Percentiles rank a stretch among this genome's conserved stretches.
These are phyloP conservation scores for Lipomyces sp. DNA, from an alignment of 805 yeast genomes.

Conservation along the genomic window DNA sequence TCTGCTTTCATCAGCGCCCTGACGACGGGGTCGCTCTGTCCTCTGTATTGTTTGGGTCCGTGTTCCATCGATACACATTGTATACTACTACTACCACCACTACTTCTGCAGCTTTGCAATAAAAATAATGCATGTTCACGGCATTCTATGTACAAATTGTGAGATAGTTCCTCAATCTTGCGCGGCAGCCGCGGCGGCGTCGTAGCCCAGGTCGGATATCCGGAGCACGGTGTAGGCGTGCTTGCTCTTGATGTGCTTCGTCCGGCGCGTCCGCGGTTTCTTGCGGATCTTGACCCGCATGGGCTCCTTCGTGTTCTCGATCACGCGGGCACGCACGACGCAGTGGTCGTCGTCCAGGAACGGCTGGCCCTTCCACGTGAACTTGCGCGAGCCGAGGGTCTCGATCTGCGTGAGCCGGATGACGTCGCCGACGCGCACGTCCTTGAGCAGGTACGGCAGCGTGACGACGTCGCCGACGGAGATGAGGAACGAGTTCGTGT, in stretches of 20 bases:
- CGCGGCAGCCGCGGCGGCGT: no score
- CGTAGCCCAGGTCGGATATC: conserved; percentile 30
- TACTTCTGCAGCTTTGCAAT: neutral
- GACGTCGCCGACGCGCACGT: conserved; percentile 80
- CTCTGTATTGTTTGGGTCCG: conserved; percentile 3
- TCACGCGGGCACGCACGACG: conserved; percentile 28
- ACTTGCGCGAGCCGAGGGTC: conserved; percentile 81
- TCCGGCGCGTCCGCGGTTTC: conserved; percentile 27
- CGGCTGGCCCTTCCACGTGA: conserved; percentile 58
- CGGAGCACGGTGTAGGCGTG: conserved; percentile 29
- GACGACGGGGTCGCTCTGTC: conserved; percentile 1
- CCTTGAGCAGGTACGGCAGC: conserved; percentile 72
- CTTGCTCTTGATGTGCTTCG: conserved; percentile 28
- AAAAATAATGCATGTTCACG: neutral
- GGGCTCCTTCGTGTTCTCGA: conserved; percentile 33
- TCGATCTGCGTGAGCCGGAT: conserved; percentile 70
- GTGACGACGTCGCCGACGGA: conserved; percentile 85
- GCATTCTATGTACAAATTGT: neutral
- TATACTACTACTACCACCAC: neutral
- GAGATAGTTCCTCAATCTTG: neutral
- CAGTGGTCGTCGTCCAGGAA: conserved; percentile 44
- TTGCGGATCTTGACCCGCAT: conserved; percentile 25
- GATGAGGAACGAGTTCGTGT: conserved; percentile 80
- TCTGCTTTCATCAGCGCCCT: neutral
- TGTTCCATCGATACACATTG: neutral